These are phyloP conservation scores for Mytilinidion resinicola DNA, from an alignment of 495 filamentous ascomycete species.

Conservation along the genomic window DNA sequence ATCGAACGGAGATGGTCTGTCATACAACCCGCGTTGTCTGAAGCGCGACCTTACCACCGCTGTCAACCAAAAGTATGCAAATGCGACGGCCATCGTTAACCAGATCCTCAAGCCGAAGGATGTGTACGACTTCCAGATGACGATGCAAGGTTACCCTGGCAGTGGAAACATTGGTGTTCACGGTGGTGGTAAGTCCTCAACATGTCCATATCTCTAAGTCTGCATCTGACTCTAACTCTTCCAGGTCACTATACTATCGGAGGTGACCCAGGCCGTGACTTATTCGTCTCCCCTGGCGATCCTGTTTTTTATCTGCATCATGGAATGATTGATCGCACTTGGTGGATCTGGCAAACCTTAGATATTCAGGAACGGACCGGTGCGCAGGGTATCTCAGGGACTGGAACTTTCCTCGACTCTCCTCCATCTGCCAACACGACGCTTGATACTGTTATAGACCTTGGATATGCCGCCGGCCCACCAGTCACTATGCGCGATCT, in stretches of 20 bases:
- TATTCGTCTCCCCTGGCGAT: slow-evolving; percentile 22
- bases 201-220: neutral
- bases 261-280: slow-evolving; percentile 22
- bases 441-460: slow-evolving; percentile 8
- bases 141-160: slow-evolving; percentile 19
- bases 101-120: slow-evolving; percentile 7
- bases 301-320: slow-evolving; percentile 22
- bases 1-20: slow-evolving; percentile 5
- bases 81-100: slow-evolving; percentile 7
- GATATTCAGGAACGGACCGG: slow-evolving; percentile 1
- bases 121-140: slow-evolving; percentile 22
- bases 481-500: slow-evolving; percentile 9
- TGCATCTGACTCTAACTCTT: neutral
- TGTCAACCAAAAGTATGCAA: slow-evolving; percentile 13
- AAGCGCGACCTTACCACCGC: slow-evolving; percentile 16
- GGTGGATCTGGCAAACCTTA: slow-evolving; percentile 23
- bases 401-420: slow-evolving; percentile 16
- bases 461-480: slow-evolving; percentile 15
- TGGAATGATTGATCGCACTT: slow-evolving; percentile 20
- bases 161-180: slow-evolving; percentile 20
- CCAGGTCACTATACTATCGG: slow-evolving; percentile 16
- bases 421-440: slow-evolving; percentile 15
- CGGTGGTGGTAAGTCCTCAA: slow-evolving; percentile 10
- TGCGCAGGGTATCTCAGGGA: slow-evolving; percentile 17
- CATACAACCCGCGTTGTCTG: slow-evolving; percentile 21